Conservation (phyloP, 306 rosid species). For the Castanea sativa region DNA sequence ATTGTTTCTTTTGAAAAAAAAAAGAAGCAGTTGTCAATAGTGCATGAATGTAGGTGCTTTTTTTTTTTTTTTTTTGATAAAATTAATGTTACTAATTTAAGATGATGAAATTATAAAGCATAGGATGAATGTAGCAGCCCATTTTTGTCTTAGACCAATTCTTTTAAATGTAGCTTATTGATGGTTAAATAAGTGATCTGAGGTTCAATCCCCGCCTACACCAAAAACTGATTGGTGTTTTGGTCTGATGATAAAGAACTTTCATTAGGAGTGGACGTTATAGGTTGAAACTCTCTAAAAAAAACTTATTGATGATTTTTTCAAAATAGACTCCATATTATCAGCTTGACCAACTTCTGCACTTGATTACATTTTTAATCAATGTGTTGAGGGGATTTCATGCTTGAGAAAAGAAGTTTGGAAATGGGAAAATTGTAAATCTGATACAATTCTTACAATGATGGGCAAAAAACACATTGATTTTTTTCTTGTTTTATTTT, state of each 20-base stretch:
- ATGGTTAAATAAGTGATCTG: not conserved
- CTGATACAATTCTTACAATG: not conserved
- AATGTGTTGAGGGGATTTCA: not conserved
- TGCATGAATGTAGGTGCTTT: not conserved
- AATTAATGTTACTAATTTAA: not conserved
- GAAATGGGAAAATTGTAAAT: not conserved
- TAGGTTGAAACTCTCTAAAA: too few relatives aligned
- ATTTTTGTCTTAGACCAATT: not conserved
- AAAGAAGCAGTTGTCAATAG: too few relatives aligned
- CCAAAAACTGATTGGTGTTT: too few relatives aligned
- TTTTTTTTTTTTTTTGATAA: not conserved
- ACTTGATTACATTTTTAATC: not conserved
- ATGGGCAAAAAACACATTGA: not conserved
- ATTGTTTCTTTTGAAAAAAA: too few relatives aligned
- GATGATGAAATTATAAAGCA: not conserved
- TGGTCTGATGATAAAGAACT: too few relatives aligned
- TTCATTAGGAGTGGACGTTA: rapidly evolving
- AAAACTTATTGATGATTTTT: not conserved
- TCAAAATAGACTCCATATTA: not conserved
- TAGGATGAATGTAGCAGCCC: not conserved
- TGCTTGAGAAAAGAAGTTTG: not conserved
- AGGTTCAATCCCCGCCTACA: rapidly evolving
- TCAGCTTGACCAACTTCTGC: not conserved
- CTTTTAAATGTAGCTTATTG: not conserved
- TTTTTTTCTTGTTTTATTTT: not conserved